Conservation (phyloP, 495 filamentous ascomycete species). For the Aspergillus homomorphus region DNA sequence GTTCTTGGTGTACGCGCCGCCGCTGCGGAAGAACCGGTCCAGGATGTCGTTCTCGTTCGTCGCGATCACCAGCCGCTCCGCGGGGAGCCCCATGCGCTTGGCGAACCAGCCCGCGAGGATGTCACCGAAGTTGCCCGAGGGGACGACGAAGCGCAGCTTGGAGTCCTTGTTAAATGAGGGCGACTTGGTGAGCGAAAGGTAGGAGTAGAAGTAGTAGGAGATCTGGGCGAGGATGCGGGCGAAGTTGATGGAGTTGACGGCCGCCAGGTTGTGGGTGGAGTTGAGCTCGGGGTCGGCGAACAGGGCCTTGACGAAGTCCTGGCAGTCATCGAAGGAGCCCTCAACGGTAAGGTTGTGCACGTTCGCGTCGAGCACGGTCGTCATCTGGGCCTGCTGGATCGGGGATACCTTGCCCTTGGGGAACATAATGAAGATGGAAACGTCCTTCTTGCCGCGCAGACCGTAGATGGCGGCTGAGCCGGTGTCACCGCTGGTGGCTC, state of each 20-base stretch:
- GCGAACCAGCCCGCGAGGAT: constrained; percentile 93
- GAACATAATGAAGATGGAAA: constrained; percentile 84
- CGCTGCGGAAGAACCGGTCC: constrained; percentile 74
- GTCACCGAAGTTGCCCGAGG: constrained; percentile 96
- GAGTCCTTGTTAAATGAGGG: constrained; percentile 47
- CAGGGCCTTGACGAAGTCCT: constrained; percentile 91
- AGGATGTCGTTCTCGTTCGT: constrained; percentile 94
- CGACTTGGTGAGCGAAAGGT: constrained; percentile 68
- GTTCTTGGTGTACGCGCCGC: constrained; percentile 73
- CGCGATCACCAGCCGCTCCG: constrained; percentile 78
- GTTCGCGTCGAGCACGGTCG: constrained; percentile 79
- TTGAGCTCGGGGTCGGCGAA: constrained; percentile 80
- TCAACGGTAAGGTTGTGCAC: constrained; percentile 81
- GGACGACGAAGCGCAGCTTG: constrained; percentile 76
- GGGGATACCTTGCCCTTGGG: constrained; percentile 80
- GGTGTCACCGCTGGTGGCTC: constrained; percentile 92
- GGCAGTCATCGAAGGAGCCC: constrained; percentile 94
- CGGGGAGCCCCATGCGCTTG: constrained; percentile 82
- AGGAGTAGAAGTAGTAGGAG: constrained; percentile 87
- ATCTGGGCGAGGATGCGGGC: constrained; percentile 91
- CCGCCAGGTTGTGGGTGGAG: constrained; percentile 68
- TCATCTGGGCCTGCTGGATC: constrained; percentile 95
- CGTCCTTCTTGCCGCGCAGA: constrained; percentile 94
- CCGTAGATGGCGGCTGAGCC: constrained; percentile 96
- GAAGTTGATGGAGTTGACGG: constrained; percentile 90